Conservation (phyloP, 208 protist genomes). For the Leishmania mexicana region DNA sequence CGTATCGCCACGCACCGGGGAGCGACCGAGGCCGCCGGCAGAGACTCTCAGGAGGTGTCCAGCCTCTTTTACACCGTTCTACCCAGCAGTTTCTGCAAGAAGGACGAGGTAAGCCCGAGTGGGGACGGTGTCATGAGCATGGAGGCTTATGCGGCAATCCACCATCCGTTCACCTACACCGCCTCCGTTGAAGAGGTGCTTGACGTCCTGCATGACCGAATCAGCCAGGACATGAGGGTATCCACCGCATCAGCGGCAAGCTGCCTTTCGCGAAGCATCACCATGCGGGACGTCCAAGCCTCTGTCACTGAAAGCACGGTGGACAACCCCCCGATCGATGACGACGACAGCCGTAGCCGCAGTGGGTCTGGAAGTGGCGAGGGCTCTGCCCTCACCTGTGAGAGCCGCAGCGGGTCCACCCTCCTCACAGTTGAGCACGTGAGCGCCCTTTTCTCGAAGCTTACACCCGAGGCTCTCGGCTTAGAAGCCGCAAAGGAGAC, state of each 20-base stretch:
- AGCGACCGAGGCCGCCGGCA: not conserved
- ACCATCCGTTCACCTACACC: constrained; percentile 33
- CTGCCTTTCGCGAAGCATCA: not conserved
- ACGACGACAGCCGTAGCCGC: too few species aligned
- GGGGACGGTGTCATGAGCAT: constrained; percentile 19
- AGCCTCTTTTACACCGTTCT: constrained; percentile 30
- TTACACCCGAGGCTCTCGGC: constrained; percentile 55
- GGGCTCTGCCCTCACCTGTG: not conserved
- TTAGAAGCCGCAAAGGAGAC: constrained; percentile 8
- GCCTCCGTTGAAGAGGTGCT: constrained; percentile 40
- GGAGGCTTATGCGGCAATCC: constrained; percentile 20
- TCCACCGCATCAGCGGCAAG: not conserved
- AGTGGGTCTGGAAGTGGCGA: not conserved
- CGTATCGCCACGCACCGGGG: not conserved
- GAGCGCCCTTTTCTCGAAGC: constrained; percentile 39
- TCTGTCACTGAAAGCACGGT: not conserved
- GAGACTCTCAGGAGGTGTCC: not conserved
- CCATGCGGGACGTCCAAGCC: not conserved
- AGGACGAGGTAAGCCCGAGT: not conserved
- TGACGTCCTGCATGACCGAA: constrained; percentile 20
- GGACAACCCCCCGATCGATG: not conserved
- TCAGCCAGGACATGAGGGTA: constrained; percentile 12
- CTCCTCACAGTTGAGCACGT: constrained; percentile 41
- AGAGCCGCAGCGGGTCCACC: not conserved
- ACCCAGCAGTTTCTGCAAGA: not conserved